Percentiles rank a stretch among this genome's conserved stretches.
These are phyloP conservation scores for Ogataea neopini DNA, from an alignment of 805 yeast genomes.

Conservation along the genomic window DNA sequence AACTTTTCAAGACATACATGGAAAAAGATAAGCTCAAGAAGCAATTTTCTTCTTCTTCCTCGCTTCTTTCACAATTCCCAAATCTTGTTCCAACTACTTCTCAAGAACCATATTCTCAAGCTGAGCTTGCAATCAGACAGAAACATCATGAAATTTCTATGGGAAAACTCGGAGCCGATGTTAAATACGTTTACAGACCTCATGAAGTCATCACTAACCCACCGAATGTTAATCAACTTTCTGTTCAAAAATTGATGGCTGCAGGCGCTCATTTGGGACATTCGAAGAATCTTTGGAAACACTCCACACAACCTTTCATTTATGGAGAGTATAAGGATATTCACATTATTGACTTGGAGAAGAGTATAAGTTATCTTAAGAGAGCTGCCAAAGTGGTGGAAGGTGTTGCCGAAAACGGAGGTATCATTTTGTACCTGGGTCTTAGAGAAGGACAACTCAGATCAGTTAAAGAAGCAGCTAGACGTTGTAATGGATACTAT, in stretches of 20 bases:
- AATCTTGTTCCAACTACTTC: constrained; percentile 60
- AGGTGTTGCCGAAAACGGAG: constrained; percentile 82
- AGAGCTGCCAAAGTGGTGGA: constrained; percentile 85
- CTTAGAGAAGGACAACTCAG: constrained; percentile 76
- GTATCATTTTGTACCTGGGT: constrained; percentile 78
- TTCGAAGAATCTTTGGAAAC: constrained; percentile 74
- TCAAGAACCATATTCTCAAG: constrained; percentile 67
- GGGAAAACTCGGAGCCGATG: constrained; percentile 62
- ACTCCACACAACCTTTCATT: constrained; percentile 80
- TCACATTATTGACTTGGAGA: constrained; percentile 86
- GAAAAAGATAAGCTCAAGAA: constrained; percentile 26
- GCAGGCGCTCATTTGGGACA: constrained; percentile 97
- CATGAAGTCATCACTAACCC: constrained; percentile 66
- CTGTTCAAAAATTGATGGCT: constrained; percentile 73
- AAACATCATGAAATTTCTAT: constrained; percentile 56
- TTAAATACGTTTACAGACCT: constrained; percentile 69
- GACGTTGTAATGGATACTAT: constrained; percentile 74
- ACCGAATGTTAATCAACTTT: constrained; percentile 51
- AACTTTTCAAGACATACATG: constrained; percentile 30
- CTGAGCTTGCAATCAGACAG: constrained; percentile 77
- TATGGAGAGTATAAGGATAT: constrained; percentile 90
- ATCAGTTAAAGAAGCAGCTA: constrained; percentile 77
- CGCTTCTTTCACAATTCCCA: constrained; percentile 48
- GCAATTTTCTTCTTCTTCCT: constrained; percentile 26
- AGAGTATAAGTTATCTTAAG: constrained; percentile 72